Conservation (phyloP, 768 basidiomycete species). For the Lactarius hengduanensis region DNA sequence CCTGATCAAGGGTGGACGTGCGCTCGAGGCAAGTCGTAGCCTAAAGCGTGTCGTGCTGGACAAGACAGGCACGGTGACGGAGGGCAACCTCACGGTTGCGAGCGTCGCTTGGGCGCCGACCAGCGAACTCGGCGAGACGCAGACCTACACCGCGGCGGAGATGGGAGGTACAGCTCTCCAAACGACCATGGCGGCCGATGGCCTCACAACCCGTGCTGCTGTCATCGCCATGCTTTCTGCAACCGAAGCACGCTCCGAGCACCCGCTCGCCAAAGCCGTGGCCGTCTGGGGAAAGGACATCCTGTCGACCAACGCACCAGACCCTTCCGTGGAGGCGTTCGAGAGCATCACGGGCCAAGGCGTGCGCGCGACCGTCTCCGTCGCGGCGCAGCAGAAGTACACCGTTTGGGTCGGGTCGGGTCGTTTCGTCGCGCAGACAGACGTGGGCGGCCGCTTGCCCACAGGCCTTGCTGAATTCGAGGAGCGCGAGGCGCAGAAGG, state of each 20-base stretch:
- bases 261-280: conserved; percentile 93
- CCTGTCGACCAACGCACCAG: conserved; percentile 47
- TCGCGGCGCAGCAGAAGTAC: conserved; percentile 45
- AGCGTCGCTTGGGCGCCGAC: conserved; percentile 71
- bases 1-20: conserved; percentile 94
- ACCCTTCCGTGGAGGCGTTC: conserved; percentile 65
- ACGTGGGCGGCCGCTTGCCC: conserved; percentile 53
- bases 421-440: conserved; percentile 61
- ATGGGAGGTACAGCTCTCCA: conserved; percentile 30
- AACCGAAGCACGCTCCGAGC: conserved; percentile 90
- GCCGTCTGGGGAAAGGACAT: conserved; percentile 75
- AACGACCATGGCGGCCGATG: conserved; percentile 52
- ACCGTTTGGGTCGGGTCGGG: conserved; percentile 75
- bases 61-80: conserved; percentile 97
- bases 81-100: conserved; percentile 86
- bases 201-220: conserved; percentile 53
- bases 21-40: conserved; percentile 84
- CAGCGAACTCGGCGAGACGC: conserved; percentile 34
- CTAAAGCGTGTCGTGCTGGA: conserved; percentile 86
- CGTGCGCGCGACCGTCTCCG: conserved; percentile 64
- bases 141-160: conserved; percentile 17
- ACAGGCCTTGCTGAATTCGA: conserved; percentile 63
- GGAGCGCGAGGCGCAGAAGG: conserved; percentile 61
- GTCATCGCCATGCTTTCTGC: conserved; percentile 81
- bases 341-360: conserved; percentile 90